Evolutionary conservation across 495 filamentous ascomycete species (phyloP), one percentile per base, ranked within the genome.

Genomic region (Aspergillus egyptiacus): DNA sequence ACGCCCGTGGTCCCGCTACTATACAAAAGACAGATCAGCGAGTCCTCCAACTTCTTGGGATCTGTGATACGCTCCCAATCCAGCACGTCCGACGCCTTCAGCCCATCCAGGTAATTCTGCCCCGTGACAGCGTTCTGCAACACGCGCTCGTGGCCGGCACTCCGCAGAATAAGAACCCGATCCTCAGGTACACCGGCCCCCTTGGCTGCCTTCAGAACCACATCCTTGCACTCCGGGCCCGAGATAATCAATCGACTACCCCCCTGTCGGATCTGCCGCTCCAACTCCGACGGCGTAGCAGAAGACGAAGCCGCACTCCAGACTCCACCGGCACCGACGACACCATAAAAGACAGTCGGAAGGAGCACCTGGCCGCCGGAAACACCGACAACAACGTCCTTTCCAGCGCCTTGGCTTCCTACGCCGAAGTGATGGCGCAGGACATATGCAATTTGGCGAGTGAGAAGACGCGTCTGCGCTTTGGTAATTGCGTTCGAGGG

Each of bases 161-260:
- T 56, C 5, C 38, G 36, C 35, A 57, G 27, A 27, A 57, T 34
- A 7, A 57, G 50, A 2, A 57, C 46, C 27, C 81, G 55, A 15
- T 59, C 51, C 19, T 55, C 69, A 0, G 78, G 70, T 25, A 95
- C 68, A 0, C 82, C 84, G 24, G 68, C 85, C n/a, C 63, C 67
- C 31, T 66, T 62, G 1, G 83, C 83, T 6, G 88, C 89, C 37
- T 78, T 48, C 19, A 49, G 20, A 8, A 50, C 54, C 10, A 46
- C 33, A 27, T 53, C 49, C 31, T 43, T 28, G 19, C 20, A 46
- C n/a, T 53, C 50, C 5, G 49, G 22, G 0, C 50, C 54, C 4
- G 43, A 28, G 34, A 57, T 50, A 28, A 55, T 41, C 11, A 55
- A 24, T 11, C 27, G 39, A 35, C 53, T 55, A 13, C 24, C 17